A percentile compares a stretch with the other conserved stretches of the same genome.
Evolutionary conservation across 2,329 filamentous ascomycete genomes (phyloP).

Genomic region (Drechslerella dactyloides): DNA sequence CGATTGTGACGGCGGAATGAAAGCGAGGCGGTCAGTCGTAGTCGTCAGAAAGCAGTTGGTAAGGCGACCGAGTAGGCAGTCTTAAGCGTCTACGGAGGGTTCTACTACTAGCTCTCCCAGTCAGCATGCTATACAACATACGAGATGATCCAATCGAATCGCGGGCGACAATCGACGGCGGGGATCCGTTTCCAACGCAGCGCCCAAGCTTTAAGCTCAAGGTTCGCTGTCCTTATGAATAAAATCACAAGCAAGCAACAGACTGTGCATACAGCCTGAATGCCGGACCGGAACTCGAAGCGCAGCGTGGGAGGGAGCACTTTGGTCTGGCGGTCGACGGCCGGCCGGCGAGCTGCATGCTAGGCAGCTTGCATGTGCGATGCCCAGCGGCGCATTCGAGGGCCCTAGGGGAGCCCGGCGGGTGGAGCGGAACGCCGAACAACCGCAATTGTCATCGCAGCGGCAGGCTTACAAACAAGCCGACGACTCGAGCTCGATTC

Average conservation of each 20-base stretch:
- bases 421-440: conserved; percentile 1
- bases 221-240: neutral
- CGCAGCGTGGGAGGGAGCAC: conserved; percentile 28
- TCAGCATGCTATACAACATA: no score
- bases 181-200: no score
- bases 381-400: neutral
- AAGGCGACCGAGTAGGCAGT: no score
- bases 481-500: neutral
- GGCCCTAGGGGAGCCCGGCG: neutral
- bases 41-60: no score
- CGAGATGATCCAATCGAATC: no score
- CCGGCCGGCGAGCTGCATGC: conserved; percentile 20
- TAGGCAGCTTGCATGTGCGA: neutral
- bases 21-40: no score
- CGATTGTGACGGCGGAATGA: neutral
- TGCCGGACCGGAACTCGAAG: conserved; percentile 21
- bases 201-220: no score
- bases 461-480: conserved; percentile 27
- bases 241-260: conserved; percentile 24
- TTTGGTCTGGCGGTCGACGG: conserved; percentile 7
- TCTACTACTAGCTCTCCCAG: no score
- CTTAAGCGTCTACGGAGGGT: no score
- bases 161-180: no score
- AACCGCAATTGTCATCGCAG: conserved; percentile 10
- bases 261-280: conserved; percentile 47